Evolutionary conservation across 495 filamentous ascomycete genomes (phyloP), one percentile per base, ranked within the genome.

Genomic region (Chaetomium cochliodes): DNA sequence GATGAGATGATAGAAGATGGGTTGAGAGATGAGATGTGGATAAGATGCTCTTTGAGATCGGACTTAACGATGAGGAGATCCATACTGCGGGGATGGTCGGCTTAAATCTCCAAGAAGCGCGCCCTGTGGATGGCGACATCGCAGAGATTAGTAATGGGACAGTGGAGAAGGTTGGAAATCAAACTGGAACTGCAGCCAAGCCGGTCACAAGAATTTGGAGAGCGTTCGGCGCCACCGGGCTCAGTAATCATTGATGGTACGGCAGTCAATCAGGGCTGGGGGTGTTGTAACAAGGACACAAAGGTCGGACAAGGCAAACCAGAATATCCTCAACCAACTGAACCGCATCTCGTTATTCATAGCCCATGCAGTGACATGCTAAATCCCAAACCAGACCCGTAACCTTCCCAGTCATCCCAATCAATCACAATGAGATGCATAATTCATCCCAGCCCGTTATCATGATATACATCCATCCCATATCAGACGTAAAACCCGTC

Each of bases 131-230:
- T 33, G 51, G 22, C 30, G n/a, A 22, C n/a, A 39, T 37, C n/a
- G 9, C 33, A 12, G 11, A 5, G 33, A 56, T 56, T 56, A 56
- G 30, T 56, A 56, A 56, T 56, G 7, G 16, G 52, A 53, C 30
- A 20, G 53, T 56, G 53, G 53, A 39, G 30, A 22, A 2, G 53
- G n/a, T 56, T 37, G 11, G 16, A 37, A 41, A 56, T 37, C 53
- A 53, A 12, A 52, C 53, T n/a, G 6, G 4, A 52, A 11, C 22
- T 22, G 52, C 53, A 56, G 53, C 53, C 53, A 56, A 56, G 53
- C 26, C 22, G 2, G 18, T 2, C 3, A 20, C 13, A 33, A 28
- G 30, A 54, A 8, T 20, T 33, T 5, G 22, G 23, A 16, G 26
- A 54, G n/a, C n/a, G n/a, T 54, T 54, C 16, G 16, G 28, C 51